A percentile compares a stretch with the other conserved stretches of the same genome.
phyloP scores from a whole-genome alignment of 148 eudicot genomes.

The Silene uniflora region DNA sequence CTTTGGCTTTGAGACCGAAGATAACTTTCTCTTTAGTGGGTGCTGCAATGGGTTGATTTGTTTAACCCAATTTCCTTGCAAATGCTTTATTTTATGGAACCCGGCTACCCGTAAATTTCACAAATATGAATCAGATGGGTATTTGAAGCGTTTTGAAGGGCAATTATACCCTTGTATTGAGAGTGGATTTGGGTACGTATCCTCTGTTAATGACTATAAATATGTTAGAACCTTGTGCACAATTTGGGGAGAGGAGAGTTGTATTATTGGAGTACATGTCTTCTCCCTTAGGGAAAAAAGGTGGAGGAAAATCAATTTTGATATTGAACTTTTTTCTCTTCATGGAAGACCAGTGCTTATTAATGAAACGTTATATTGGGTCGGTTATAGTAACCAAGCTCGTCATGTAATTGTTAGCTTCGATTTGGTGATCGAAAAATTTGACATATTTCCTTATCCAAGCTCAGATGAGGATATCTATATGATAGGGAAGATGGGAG shows the following conservation, averaged over 20 bases:
- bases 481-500: too few species aligned
- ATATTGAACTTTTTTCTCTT: too few species aligned
- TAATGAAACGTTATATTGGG: too few species aligned
- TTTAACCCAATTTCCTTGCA: not conserved
- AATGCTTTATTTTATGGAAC: not conserved
- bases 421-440: too few species aligned
- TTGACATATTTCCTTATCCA: too few species aligned
- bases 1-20: too few species aligned
- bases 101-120: not conserved
- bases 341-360: too few species aligned
- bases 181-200: not conserved
- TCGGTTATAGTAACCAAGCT: too few species aligned
- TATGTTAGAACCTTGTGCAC: not conserved
- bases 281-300: not conserved
- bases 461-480: too few species aligned
- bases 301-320: slow-evolving; percentile 1
- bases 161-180: not conserved
- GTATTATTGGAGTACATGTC: not conserved
- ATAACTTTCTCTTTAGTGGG: too few species aligned
- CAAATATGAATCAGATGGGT: not conserved
- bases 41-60: slow-evolving; percentile 1
- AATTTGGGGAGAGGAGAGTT: not conserved
- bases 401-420: too few species aligned
- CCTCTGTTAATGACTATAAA: not conserved
- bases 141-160: too few species aligned